Evolutionary conservation across 495 filamentous ascomycete genomes (phyloP), one percentile per base, ranked within the genome.

Genomic region (Neohortaea acidophila): DNA sequence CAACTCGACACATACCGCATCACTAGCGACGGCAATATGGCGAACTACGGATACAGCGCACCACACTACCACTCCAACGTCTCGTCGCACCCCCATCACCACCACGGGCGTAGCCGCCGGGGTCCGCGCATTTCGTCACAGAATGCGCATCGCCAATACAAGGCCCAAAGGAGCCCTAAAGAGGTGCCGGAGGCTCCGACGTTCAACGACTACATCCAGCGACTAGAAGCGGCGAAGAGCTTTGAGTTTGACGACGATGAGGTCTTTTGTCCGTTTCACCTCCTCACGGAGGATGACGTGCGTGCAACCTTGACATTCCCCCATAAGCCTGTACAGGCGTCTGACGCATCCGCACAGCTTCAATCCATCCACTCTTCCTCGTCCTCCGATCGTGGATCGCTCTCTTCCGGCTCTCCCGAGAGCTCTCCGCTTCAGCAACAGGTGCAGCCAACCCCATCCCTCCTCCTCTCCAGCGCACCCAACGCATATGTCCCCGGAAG

Each of bases 211-310:
- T 93, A 84, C 62, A 79, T 86, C 41, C 70, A 73, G 27, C 72
- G 80, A 54, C 92, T 91, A 56, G 86, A 96, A 58, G 81, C 85
- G 48, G 83, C 79, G 30, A 77, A 84, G 38, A 94, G 86, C 17
- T 99, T 99, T 55, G 89, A 99, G 49, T 66, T 99, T 49, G 87
- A 94, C 50, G 89, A 97, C 55, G 89, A 97, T 58, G 66, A 94
- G 62, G 79, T 93, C 57, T 97, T 97, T 61, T 94, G 89, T 57
- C 89, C 89, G 2, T 63, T 59, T 47, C 75, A 77, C 49, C 70
- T 97, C 47, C 67, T 94, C 65, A 94, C 86, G 18, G 86, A 96
- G 58, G 85, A 77, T 61, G 89, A 97, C 73, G 87, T 94, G 75
- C 70, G 85, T 81, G 24, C 25, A n/a, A 21, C 35, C 28, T 12